A percentile compares a stretch with the other conserved stretches of the same genome.
These are phyloP conservation scores for Gymnopus androsaceus DNA, from an alignment of 1,284 basidiomycete species.

Conservation along the genomic window DNA sequence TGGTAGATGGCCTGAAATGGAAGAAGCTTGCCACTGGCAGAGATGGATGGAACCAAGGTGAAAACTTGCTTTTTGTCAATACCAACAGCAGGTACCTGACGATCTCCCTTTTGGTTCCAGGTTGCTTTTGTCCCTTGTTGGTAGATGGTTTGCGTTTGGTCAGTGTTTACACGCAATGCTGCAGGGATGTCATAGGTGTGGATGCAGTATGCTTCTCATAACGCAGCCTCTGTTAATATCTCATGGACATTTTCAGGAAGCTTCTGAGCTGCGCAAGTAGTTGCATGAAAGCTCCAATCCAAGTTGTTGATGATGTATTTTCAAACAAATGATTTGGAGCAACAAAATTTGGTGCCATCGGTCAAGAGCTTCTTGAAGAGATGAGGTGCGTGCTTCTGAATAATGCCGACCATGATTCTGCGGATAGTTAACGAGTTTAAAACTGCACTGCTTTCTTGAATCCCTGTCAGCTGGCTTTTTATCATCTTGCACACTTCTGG, in stretches of 20 bases:
- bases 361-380: slow-evolving; percentile 2
- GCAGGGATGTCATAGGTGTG: background rate
- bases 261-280: slow-evolving; percentile 3
- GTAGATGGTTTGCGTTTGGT: slow-evolving; percentile 2
- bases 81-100: background rate
- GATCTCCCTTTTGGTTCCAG: background rate
- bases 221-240: background rate
- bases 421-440: background rate
- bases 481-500: too few species aligned
- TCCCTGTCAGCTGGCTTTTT: too few species aligned
- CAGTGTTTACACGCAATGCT: background rate
- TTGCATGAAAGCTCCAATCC: slow-evolving; percentile 1
- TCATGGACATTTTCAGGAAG: background rate
- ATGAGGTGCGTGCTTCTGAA: slow-evolving; percentile 4
- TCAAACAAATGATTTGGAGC: background rate
- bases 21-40: slow-evolving; percentile 3
- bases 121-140: slow-evolving; percentile 2
- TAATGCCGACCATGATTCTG: slow-evolving; percentile 1
- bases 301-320: background rate
- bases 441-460: too few species aligned
- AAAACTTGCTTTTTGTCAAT: slow-evolving; percentile 6
- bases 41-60: slow-evolving; percentile 4
- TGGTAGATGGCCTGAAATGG: slow-evolving; percentile 1
- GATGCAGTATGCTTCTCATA: slow-evolving; percentile 1
- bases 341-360: slow-evolving; percentile 12